Evolutionary conservation across 2,329 filamentous ascomycete species (phyloP).

Genomic region (Pseudocercospora eumusae): DNA sequence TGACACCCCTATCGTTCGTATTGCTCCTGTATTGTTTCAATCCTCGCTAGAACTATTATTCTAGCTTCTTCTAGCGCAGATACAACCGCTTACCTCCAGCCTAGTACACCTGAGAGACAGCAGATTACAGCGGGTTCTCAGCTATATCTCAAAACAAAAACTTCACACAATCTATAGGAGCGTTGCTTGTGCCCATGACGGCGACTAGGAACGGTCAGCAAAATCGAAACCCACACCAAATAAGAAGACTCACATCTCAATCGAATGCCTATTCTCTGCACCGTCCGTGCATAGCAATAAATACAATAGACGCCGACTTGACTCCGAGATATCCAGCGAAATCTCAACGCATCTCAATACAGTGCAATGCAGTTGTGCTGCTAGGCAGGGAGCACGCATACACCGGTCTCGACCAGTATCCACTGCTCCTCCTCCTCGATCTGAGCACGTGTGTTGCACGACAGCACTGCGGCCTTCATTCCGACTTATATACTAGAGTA

Average conservation of each 20-base stretch:
- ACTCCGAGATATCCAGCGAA: not conserved
- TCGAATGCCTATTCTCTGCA: not conserved
- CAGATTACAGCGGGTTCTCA: not conserved
- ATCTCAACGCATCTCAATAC: slow-evolving; percentile 2
- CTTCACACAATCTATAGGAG: not conserved
- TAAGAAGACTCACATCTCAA: too few relatives aligned
- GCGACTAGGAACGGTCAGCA: not conserved
- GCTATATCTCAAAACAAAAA: not conserved
- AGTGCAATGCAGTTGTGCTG: slow-evolving; percentile 7
- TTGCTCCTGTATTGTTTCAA: slow-evolving; percentile 11
- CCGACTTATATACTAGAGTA: too few relatives aligned
- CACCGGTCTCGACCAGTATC: not conserved
- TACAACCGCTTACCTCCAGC: not conserved
- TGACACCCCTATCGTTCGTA: not conserved
- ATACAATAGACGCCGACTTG: not conserved
- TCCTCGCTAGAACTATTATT: too few relatives aligned
- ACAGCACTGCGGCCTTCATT: slow-evolving; percentile 1
- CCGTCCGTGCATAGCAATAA: not conserved
- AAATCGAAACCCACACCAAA: not conserved
- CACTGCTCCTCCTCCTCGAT: slow-evolving; percentile 3
- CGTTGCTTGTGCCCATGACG: not conserved
- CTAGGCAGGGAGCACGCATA: slow-evolving; percentile 5
- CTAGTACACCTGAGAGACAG: not conserved
- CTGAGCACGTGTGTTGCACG: slow-evolving; percentile 9
- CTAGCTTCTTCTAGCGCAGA: slow-evolving; percentile 4